Base-by-base conservation (phyloP, 768 basidiomycete species). In the Tulasnella calospora region DNA sequence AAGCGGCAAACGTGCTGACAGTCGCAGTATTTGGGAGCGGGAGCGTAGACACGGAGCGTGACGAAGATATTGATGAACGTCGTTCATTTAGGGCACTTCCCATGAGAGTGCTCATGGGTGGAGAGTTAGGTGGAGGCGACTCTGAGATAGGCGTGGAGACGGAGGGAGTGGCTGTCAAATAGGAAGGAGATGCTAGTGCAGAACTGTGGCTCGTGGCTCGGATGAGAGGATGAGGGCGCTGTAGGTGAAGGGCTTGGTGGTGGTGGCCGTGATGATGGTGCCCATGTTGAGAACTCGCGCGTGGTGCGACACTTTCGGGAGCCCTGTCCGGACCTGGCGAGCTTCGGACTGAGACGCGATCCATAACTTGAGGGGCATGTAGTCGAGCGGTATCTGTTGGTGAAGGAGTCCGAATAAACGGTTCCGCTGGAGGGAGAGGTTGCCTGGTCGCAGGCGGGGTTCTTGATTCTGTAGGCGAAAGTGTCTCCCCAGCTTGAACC, bases 381-480 rank as follows among this genome's bases (percentile, higher is more conserved):
- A 67, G 61, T 67, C 61, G 61, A 27, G 75, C 75, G 36, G 46
- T 55, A 33, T 76, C 75, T 7, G 75, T 38, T 1, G 75, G 75
- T n/a, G 75, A 76, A n/a, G 75, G 75, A n/a, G 75, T 57, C 30
- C 75, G 73, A 17, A 57, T 67, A 40, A 76, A 76, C 38, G 55
- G 75, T 61, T 76, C 75, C 17, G 35, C 51, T 7, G 75, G 75
- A 8, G 75, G 75, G n/a, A 76, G 57, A 38, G 75, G 75, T 27
- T 67, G 75, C 33, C 75, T 46, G 3, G 75, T 76, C 46, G 75
- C 75, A 8, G 75, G 75, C 5, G 75, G 75, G 1, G 75, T 76
- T 17, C 75, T 46, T 51, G 75, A 76, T 38, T 51, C 46, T 2
- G 75, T 55, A 19, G 57, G 47, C 8, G 51, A 57, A 7, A 61